Conservation (phyloP, 2,329 filamentous ascomycete species). For the Fusarium clavum region DNA sequence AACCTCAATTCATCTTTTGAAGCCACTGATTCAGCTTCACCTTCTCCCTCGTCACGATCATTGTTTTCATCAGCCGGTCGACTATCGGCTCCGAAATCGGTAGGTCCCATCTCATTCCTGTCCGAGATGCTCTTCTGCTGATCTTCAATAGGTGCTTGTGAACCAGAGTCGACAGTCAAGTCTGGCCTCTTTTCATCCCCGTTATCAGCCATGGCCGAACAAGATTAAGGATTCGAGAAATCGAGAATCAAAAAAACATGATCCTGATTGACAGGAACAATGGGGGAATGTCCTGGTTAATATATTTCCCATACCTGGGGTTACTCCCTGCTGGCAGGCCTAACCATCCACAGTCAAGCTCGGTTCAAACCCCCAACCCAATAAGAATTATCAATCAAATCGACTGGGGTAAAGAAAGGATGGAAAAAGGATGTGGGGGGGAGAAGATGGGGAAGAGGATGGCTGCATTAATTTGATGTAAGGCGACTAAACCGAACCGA, state of each 20-base stretch:
- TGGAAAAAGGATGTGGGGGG: slow-evolving; percentile 33
- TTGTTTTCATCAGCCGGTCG: not conserved
- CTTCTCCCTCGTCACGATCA: slow-evolving; percentile 5
- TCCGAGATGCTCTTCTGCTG: slow-evolving; percentile 5
- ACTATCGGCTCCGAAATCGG: slow-evolving; percentile 3
- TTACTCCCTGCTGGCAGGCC: not conserved
- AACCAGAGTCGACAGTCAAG: slow-evolving; percentile 1
- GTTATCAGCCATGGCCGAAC: slow-evolving; percentile 16
- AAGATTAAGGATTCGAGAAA: not conserved
- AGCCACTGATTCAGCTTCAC: slow-evolving; percentile 32
- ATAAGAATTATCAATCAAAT: slow-evolving; percentile 23
- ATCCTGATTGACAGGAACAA: slow-evolving; percentile 10
- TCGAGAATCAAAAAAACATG: not conserved
- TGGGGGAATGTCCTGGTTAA: slow-evolving; percentile 25
- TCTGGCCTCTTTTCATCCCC: slow-evolving; percentile 28
- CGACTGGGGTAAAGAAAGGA: slow-evolving; percentile 10
- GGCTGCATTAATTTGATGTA: not conserved
- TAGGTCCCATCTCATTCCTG: slow-evolving; percentile 21
- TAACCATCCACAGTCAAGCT: slow-evolving; percentile 22
- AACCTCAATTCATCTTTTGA: slow-evolving; percentile 51
- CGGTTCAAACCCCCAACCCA: slow-evolving; percentile 24
- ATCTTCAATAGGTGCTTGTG: slow-evolving; percentile 4
- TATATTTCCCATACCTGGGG: slow-evolving; percentile 15
- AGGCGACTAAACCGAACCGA: slow-evolving; percentile 5
- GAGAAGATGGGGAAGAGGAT: slow-evolving; percentile 1